Evolutionary conservation across 306 rosid species (phyloP).

Genomic region (Vicia sativa): DNA sequence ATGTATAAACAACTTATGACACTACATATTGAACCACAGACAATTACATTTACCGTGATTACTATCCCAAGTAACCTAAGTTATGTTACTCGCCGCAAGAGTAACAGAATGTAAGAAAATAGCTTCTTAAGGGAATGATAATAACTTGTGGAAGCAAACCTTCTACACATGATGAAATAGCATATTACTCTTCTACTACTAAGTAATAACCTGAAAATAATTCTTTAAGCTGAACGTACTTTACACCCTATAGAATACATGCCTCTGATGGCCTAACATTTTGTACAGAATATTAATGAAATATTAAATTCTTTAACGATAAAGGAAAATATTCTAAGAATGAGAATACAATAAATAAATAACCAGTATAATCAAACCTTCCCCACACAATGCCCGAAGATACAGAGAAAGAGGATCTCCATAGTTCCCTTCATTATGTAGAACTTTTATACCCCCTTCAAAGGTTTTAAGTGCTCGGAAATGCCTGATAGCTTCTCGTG

Average conservation of each 20-base stretch:
- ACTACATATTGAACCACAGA: conserved; percentile 27
- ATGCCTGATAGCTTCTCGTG: conserved; percentile 93
- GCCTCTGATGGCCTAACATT: conserved; percentile 17
- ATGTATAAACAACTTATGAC: conserved; percentile 23
- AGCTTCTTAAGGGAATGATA: conserved; percentile 11
- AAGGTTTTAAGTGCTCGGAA: conserved; percentile 82
- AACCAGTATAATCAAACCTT: conserved; percentile 59
- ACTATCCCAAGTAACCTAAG: conserved; percentile 19
- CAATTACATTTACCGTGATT: conserved; percentile 19
- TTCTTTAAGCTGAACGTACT: conserved; percentile 21
- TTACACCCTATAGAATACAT: conserved; percentile 27
- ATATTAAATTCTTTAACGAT: conserved; percentile 21
- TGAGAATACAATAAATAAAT: conserved; percentile 13
- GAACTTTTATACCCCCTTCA: conserved; percentile 70
- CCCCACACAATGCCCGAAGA: conserved; percentile 92
- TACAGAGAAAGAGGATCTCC: conserved; percentile 96
- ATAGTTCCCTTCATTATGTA: conserved; percentile 75
- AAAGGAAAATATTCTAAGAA: conserved; percentile 27
- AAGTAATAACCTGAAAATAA: conserved; percentile 10
- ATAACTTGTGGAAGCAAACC: conserved; percentile 18
- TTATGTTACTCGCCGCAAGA: conserved; percentile 23
- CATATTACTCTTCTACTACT: conserved; percentile 25
- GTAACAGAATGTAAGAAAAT: conserved; percentile 33
- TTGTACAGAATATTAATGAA: conserved; percentile 19
- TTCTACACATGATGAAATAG: conserved; percentile 21